Evolutionary conservation across 352 stramenopile genomes (phyloP).

Genomic region (Phytophthora syringae): DNA sequence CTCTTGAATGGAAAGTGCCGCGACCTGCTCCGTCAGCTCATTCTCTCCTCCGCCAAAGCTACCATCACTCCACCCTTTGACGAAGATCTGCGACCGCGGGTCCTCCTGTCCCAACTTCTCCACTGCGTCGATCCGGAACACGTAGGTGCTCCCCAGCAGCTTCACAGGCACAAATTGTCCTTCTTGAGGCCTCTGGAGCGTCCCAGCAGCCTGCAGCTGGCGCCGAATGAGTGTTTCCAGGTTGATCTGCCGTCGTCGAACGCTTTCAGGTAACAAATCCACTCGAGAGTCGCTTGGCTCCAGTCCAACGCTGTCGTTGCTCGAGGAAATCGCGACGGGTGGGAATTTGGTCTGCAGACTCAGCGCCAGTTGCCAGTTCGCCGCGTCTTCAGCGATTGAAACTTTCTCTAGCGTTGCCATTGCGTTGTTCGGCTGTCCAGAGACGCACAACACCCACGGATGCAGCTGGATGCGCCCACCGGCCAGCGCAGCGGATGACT

Average conservation of each 20-base stretch:
- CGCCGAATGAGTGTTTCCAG: slow-evolving; percentile 39
- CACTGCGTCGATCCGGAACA: slow-evolving; percentile 47
- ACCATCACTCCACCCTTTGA: slow-evolving; percentile 33
- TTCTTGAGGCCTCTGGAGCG: slow-evolving; percentile 11
- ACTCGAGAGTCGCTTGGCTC: slow-evolving; percentile 14
- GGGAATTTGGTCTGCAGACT: slow-evolving; percentile 48
- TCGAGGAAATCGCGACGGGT: slow-evolving; percentile 10
- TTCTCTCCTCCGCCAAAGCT: background rate
- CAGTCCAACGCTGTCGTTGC: background rate
- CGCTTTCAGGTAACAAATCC: slow-evolving; percentile 48
- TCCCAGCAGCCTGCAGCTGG: slow-evolving; percentile 39
- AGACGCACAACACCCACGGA: slow-evolving; percentile 55
- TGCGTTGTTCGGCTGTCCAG: slow-evolving; percentile 23
- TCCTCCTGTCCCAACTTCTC: slow-evolving; percentile 1
- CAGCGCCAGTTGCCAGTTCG: slow-evolving; percentile 31
- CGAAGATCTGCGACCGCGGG: slow-evolving; percentile 13
- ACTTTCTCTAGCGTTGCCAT: slow-evolving; percentile 29
- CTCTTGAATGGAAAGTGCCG: slow-evolving; percentile 25
- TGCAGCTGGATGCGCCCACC: slow-evolving; percentile 47
- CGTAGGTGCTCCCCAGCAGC: slow-evolving; percentile 57
- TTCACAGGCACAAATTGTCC: slow-evolving; percentile 50
- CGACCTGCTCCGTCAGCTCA: slow-evolving; percentile 26
- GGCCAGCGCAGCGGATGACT: slow-evolving; percentile 25
- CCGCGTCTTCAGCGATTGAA: background rate
- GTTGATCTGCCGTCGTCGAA: slow-evolving; percentile 43